Evolutionary conservation across 805 yeast genomes (phyloP).

Genomic region (Cyberlindnera maritima): DNA sequence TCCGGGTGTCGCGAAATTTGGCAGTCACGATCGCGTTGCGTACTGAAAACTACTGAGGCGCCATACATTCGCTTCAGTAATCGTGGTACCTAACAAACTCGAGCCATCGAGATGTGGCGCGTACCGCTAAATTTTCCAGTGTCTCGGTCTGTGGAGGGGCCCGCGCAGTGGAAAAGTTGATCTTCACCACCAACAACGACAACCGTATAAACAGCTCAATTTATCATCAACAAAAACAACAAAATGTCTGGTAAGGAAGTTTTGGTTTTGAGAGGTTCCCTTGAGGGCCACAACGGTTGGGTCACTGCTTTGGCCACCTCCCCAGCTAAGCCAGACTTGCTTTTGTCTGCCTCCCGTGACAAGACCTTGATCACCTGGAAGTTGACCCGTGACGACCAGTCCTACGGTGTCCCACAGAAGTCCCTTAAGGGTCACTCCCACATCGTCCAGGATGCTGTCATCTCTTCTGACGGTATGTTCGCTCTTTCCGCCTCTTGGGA

Average conservation of each 20-base stretch:
- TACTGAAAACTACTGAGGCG: constrained; percentile 19
- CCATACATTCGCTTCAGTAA: constrained; percentile 26
- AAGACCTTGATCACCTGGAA: constrained; percentile 98
- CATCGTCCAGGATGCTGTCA: constrained; percentile 96
- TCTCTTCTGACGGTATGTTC: constrained; percentile 96
- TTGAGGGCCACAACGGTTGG: constrained; percentile 97
- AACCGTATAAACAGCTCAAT: not conserved
- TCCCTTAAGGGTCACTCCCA: constrained; percentile 98
- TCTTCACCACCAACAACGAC: constrained; percentile 1
- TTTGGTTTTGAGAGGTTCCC: constrained; percentile 99
- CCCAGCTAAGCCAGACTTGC: constrained; percentile 95
- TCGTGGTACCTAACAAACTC: constrained; percentile 23
- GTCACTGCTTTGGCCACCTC: constrained; percentile 98
- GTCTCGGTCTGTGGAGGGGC: not conserved
- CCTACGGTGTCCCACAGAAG: constrained; percentile 97
- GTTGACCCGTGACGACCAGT: constrained; percentile 92
- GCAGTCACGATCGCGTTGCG: constrained; percentile 18
- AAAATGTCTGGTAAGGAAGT: constrained; percentile 87
- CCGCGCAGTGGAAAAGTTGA: constrained; percentile 7
- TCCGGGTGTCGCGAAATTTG: constrained; percentile 3
- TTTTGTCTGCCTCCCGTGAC: constrained; percentile 98
- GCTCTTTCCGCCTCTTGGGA: constrained; percentile 99
- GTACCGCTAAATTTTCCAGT: constrained; percentile 4
- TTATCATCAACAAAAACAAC: constrained; percentile 1
- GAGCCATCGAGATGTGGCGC: constrained; percentile 6